phyloP scores from a whole-genome alignment of 495 filamentous ascomycete species.

The Bombardia bombarda region DNA sequence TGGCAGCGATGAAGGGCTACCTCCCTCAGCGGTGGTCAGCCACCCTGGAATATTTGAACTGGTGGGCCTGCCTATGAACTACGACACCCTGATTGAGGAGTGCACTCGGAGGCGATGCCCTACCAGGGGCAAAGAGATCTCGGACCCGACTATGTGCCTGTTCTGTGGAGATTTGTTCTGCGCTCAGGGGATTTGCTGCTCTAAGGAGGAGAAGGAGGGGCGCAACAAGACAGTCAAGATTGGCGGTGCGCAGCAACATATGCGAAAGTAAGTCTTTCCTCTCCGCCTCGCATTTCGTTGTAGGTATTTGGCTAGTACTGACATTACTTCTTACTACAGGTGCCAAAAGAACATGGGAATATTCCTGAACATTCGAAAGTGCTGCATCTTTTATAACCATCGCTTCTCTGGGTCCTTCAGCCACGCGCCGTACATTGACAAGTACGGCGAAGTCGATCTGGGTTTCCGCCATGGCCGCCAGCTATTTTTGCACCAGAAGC shows the following conservation, averaged over 20 bases:
- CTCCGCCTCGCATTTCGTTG: too few species aligned
- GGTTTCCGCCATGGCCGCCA: conserved; percentile 75
- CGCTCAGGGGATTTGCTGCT: conserved; percentile 86
- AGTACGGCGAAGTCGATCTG: conserved; percentile 84
- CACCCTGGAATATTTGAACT: conserved; percentile 93
- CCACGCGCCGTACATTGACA: conserved; percentile 86
- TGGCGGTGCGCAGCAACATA: conserved; percentile 86
- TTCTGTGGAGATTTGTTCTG: conserved; percentile 97
- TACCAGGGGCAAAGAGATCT: conserved; percentile 80
- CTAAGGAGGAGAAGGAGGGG: conserved; percentile 45
- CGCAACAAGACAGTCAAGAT: conserved; percentile 30
- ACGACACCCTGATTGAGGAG: conserved; percentile 87
- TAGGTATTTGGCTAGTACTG: too few species aligned
- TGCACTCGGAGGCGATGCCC: conserved; percentile 79
- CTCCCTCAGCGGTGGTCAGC: conserved; percentile 43
- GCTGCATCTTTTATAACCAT: conserved; percentile 79
- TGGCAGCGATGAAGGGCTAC: conserved; percentile 9
- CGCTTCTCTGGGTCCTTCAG: conserved; percentile 74
- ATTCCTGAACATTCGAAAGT: conserved; percentile 95
- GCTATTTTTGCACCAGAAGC: conserved; percentile 83
- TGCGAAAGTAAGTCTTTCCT: conserved; percentile 59
- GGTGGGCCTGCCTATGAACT: conserved; percentile 83
- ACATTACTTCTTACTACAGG: conserved; percentile 31
- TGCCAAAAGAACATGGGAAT: conserved; percentile 84
- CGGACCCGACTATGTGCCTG: conserved; percentile 83